Base-by-base conservation (phyloP, 1,284 basidiomycete species). In the Sporisorium graminicola region DNA sequence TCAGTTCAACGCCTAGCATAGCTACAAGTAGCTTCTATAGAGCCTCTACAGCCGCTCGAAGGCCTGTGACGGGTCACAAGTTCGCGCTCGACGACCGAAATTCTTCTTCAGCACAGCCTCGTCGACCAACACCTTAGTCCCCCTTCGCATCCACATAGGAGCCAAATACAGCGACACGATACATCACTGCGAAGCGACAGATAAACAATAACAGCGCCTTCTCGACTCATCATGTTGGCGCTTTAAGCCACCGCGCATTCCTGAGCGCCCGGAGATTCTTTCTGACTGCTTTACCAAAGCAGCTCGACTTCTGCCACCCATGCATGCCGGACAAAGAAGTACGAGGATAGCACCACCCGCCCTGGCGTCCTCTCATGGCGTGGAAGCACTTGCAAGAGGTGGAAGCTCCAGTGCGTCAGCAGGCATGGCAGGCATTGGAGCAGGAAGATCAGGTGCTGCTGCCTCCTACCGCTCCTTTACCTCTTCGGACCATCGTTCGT, bases 371-470 rank as follows among this genome's bases (percentile, higher is more conserved):
- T 22, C 53, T 1, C 26, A 46, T 8, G 18, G 16, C 12, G 12
- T 43, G 22, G 58, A 59, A 3, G 20, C 33, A 33, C 31, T 55
- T 7, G 33, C 31, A 27, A 52, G 49, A 35, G 58, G 49, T 9
- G 53, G 33, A 2, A 37, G 33, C 24, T 33, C 58, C 18, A 49
- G 40, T 50, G 70, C 65, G 2, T 52, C 65, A 18, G 33, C 65
- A 22, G 54, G 58, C 40, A 65, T 74, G 52, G 71, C 65, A 24
- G 71, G 71, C n/a, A 58, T 74, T 6, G 71, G 71, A 8, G 71
- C 65, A 24, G 63, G 69, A 7, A 55, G 56, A 49, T 54, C 57
- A 26, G 59, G 59, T 13, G 42, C 55, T 12, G 24, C 51, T n/a
- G 12, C 63, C 3, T 59, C 59, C 7, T 72, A 42, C 29, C 69